phyloP scores from a whole-genome alignment of 495 filamentous ascomycete genomes.

The Choiromyces venosus region DNA sequence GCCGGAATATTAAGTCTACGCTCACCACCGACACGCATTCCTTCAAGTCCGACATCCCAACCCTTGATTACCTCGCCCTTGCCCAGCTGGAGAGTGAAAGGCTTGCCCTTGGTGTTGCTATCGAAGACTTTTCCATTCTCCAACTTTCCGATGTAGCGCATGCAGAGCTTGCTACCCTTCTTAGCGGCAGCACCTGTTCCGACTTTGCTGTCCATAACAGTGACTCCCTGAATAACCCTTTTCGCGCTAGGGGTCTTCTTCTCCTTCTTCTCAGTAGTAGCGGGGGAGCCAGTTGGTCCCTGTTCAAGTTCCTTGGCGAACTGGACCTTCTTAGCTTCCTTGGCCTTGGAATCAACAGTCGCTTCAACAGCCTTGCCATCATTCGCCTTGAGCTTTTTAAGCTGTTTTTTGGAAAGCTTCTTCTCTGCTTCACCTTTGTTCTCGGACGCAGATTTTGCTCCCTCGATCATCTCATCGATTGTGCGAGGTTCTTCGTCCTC shows the following conservation, averaged over 20 bases:
- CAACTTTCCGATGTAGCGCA: slow-evolving; percentile 97
- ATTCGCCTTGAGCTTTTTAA: slow-evolving; percentile 98
- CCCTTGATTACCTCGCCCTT: slow-evolving; percentile 95
- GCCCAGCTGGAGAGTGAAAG: slow-evolving; percentile 91
- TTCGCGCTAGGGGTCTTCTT: slow-evolving; percentile 35
- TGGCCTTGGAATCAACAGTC: slow-evolving; percentile 52
- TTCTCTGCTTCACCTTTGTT: slow-evolving; percentile 46
- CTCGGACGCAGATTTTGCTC: slow-evolving; percentile 26
- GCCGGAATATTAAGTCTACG: slow-evolving; percentile 84
- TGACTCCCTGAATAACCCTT: slow-evolving; percentile 79
- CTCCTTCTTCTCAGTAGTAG: slow-evolving; percentile 46
- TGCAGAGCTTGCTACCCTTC: slow-evolving; percentile 75
- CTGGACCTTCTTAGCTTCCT: slow-evolving; percentile 76
- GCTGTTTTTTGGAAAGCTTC: slow-evolving; percentile 90
- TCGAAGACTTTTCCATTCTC: slow-evolving; percentile 90
- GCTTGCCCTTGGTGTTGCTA: slow-evolving; percentile 95
- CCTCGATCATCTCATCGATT: slow-evolving; percentile 34
- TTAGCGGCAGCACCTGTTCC: slow-evolving; percentile 76
- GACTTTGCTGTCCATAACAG: slow-evolving; percentile 88
- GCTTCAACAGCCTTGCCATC: slow-evolving; percentile 72
- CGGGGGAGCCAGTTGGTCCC: slow-evolving; percentile 68
- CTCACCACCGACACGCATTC: slow-evolving; percentile 90
- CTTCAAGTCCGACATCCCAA: slow-evolving; percentile 89
- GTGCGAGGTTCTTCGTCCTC: slow-evolving; percentile 37
- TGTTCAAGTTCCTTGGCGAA: slow-evolving; percentile 98